Base-by-base conservation (phyloP, 78 protist species). In the Dictyostelium brefeldianum region DNA sequence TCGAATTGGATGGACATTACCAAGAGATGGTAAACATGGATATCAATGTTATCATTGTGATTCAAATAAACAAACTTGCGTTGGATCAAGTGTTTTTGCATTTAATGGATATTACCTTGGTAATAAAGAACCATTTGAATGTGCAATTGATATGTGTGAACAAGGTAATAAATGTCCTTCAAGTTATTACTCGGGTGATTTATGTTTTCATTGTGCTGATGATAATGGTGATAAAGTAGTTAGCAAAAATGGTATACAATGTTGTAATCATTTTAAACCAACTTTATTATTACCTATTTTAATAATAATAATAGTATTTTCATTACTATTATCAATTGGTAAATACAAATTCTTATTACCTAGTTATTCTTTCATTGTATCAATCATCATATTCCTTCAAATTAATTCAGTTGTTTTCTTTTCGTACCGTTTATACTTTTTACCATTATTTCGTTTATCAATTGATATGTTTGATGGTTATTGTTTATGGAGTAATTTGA, bases 361-460 rank as follows among this genome's bases (percentile, higher is more conserved):
- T 25, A 2, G 43, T 36, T 36, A 36, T 36, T 36, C 43, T 3
- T 36, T 36, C 43, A 65, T 65, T 12, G 7, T 18, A 11, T 31
- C 25, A 65, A 29, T 65, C 3, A 65, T 65, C 1, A 14, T 65
- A 29, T 65, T 65, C 73, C 36, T 65, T 65, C 73, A 65, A 65
- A 65, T 29, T 29, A 65, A 65, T 29, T 65, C 73, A 65, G 73
- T 65, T 10, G 47, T 65, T 27, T 65, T 65, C 73, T 65, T 29
- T 65, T 65, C 73, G 12, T 65, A 29, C 27, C 17, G 73, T 65
- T 27, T 65, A 11, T 65, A 65, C 20, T 25, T 65, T 65, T 65
- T 65, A 65, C 73, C 73, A 65, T 65, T 65, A 29, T 65, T 65
- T 29, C 22, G 73, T 27, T 25, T 65, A 41, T 29, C 73, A 29